A percentile compares a stretch with the other conserved stretches of the same genome.
These are phyloP conservation scores for Ajuga reptans DNA, from an alignment of 305 asterid genomes.

Conservation along the genomic window DNA sequence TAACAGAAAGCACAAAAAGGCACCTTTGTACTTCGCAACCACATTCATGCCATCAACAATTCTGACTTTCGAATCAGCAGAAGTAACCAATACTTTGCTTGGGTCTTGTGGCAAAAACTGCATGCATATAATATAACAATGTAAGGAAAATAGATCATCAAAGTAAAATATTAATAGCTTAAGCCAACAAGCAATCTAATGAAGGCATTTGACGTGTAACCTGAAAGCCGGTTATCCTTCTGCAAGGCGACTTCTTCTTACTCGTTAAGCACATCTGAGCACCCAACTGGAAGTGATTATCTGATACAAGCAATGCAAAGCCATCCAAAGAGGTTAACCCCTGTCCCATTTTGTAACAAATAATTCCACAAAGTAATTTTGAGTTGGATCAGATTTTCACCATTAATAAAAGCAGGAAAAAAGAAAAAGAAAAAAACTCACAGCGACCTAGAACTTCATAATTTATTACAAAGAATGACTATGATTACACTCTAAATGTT, in stretches of 20 bases:
- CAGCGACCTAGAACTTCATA: background rate
- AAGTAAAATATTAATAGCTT: background rate
- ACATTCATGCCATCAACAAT: slow-evolving; percentile 55
- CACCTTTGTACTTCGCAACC: slow-evolving; percentile 71
- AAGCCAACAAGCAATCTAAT: slow-evolving; percentile 12
- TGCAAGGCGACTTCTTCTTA: slow-evolving; percentile 67
- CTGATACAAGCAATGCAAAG: slow-evolving; percentile 33
- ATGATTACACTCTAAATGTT: background rate
- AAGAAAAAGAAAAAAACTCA: background rate
- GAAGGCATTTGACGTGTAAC: slow-evolving; percentile 29
- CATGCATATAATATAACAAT: background rate
- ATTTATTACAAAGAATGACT: background rate
- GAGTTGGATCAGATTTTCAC: background rate
- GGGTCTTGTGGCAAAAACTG: slow-evolving; percentile 75
- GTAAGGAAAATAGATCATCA: background rate
- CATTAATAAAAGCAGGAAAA: background rate
- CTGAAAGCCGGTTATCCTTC: slow-evolving; percentile 77
- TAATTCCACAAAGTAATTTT: background rate
- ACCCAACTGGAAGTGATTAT: slow-evolving; percentile 52
- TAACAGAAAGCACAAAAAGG: background rate
- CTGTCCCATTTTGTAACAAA: background rate
- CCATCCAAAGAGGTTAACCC: background rate
- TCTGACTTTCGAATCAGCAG: slow-evolving; percentile 78
- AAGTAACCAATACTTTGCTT: slow-evolving; percentile 70
- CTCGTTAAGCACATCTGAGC: slow-evolving; percentile 45